Evolutionary conservation across 2,329 filamentous ascomycete genomes (phyloP).

Genomic region (Fusarium floridanum): DNA sequence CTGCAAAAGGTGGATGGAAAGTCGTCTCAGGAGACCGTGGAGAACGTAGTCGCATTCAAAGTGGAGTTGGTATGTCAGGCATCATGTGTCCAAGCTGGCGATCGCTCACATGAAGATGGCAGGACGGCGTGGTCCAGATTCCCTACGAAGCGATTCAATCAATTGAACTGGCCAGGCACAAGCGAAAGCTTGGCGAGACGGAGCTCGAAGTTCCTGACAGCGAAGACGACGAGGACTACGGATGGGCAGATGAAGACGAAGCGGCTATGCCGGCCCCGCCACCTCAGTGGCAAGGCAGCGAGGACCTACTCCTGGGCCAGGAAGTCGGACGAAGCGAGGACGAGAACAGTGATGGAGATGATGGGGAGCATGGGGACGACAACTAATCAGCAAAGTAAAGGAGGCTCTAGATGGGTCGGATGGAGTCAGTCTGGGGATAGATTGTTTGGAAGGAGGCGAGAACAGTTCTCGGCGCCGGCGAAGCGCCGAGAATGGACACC

Average conservation of each 20-base stretch:
- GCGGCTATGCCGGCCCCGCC: conserved; percentile 69
- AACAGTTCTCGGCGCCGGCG: conserved; percentile 45
- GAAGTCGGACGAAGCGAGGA: conserved; percentile 58
- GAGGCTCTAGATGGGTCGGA: conserved; percentile 35
- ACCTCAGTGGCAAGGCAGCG: conserved; percentile 77
- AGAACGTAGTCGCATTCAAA: conserved; percentile 62
- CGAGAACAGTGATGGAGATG: conserved; percentile 38
- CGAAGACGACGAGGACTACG: conserved; percentile 78
- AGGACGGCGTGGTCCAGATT: conserved; percentile 60
- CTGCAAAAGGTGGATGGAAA: conserved; percentile 75
- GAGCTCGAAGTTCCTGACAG: conserved; percentile 72
- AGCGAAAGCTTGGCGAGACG: conserved; percentile 74
- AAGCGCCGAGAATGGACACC: conserved; percentile 48
- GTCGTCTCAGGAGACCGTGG: conserved; percentile 54
- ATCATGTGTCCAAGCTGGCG: conserved; percentile 27
- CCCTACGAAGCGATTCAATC: conserved; percentile 56
- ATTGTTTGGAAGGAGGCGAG: conserved; percentile 20
- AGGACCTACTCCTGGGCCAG: conserved; percentile 70
- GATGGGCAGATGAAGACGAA: conserved; percentile 77
- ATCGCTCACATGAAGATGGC: conserved; percentile 40
- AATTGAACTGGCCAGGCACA: conserved; percentile 58
- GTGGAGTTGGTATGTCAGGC: conserved; percentile 58
- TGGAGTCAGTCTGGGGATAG: conserved; percentile 39
- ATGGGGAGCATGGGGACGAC: conserved; percentile 37
- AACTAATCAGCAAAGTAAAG: conserved; percentile 39